Conservation (phyloP, 192 early-diverging fungal genomes). For the Funneliformis geosporum region DNA sequence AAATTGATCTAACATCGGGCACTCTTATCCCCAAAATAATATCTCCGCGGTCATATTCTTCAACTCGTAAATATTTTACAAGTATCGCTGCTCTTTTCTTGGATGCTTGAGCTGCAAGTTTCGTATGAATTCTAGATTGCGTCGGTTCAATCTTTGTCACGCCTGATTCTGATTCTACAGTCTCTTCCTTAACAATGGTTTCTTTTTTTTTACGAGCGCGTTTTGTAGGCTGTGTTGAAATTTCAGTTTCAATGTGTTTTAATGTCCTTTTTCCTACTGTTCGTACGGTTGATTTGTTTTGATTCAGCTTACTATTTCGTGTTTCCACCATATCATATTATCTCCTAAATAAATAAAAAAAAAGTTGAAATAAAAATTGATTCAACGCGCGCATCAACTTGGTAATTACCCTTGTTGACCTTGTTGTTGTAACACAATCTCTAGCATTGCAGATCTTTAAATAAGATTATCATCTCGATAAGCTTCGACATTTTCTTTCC, state of each 20-base stretch:
- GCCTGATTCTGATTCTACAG: neutral
- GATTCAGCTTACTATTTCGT: neutral
- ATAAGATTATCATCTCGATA: neutral
- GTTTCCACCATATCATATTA: slow-evolving; percentile 13
- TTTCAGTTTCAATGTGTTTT: neutral
- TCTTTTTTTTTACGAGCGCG: neutral
- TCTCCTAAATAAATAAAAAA: no score
- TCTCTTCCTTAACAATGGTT: neutral
- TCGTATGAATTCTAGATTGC: neutral
- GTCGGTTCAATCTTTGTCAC: neutral
- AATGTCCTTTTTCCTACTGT: neutral
- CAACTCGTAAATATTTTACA: slow-evolving; percentile 18
- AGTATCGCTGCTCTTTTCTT: neutral
- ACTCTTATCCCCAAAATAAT: slow-evolving; percentile 20
- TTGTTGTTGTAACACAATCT: no score
- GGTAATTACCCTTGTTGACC: no score
- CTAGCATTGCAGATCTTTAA: no score
- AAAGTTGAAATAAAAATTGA: no score
- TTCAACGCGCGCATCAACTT: no score
- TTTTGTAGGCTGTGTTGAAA: neutral
- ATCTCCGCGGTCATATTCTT: slow-evolving; percentile 12
- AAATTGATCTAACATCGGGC: slow-evolving; percentile 9
- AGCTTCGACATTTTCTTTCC: neutral
- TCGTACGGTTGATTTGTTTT: neutral
- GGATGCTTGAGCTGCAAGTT: neutral